These are phyloP conservation scores for Solanum hybrid DNA, from an alignment of 305 asterid genomes.

Conservation along the genomic window DNA sequence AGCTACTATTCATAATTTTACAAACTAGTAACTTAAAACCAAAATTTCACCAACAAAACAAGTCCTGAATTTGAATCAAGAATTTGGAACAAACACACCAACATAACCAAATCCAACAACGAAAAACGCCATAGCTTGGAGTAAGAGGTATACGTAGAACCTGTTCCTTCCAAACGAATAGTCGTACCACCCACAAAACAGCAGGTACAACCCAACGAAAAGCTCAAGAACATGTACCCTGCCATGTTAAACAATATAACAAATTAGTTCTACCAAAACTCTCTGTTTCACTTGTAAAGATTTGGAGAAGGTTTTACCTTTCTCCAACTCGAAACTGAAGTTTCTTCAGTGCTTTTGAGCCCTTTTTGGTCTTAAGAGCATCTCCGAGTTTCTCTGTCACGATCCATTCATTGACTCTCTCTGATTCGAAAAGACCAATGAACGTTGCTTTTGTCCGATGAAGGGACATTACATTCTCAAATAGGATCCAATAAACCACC, in stretches of 20 bases:
- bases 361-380: slow-evolving; percentile 42
- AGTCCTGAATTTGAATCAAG: slow-evolving; percentile 6
- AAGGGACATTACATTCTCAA: slow-evolving; percentile 79
- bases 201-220: slow-evolving; percentile 25
- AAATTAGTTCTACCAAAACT: neutral
- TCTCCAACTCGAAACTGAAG: slow-evolving; percentile 50
- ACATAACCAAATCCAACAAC: slow-evolving; percentile 66
- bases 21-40: neutral
- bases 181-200: slow-evolving; percentile 75
- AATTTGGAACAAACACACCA: slow-evolving; percentile 52
- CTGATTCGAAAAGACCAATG: slow-evolving; percentile 65
- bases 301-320: slow-evolving; percentile 28
- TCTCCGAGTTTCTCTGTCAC: slow-evolving; percentile 88
- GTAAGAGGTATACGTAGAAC: slow-evolving; percentile 64
- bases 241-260: neutral
- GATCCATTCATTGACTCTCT: slow-evolving; percentile 84
- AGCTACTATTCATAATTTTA: neutral
- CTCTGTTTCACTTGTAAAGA: neutral
- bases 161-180: slow-evolving; percentile 53
- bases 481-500: slow-evolving; percentile 69
- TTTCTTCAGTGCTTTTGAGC: slow-evolving; percentile 28
- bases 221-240: slow-evolving; percentile 22
- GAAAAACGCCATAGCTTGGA: slow-evolving; percentile 59
- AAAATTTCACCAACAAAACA: neutral
- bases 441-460: slow-evolving; percentile 78